Conservation (phyloP, 2,329 filamentous ascomycete species). For the Amauroascus verrucosus region DNA sequence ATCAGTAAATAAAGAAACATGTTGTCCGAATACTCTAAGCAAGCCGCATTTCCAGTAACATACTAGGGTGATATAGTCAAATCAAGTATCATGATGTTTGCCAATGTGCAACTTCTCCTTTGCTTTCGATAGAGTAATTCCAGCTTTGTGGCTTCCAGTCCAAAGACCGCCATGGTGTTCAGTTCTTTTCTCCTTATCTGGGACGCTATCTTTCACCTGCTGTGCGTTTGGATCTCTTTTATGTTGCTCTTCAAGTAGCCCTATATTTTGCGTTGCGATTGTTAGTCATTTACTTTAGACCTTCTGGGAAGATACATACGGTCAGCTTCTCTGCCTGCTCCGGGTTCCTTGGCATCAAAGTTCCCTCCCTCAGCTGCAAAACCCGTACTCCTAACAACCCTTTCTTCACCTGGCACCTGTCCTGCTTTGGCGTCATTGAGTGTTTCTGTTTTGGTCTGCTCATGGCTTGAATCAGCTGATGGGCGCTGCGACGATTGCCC, state of each 20-base stretch:
- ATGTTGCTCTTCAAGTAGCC: slow-evolving; percentile 12
- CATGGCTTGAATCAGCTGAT: background rate
- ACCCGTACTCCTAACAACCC: slow-evolving; percentile 49
- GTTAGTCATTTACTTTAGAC: background rate
- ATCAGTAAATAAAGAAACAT: no score
- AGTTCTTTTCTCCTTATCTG: background rate
- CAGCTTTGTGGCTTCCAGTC: slow-evolving; percentile 10
- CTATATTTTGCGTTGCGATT: slow-evolving; percentile 1
- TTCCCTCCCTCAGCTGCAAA: slow-evolving; percentile 52
- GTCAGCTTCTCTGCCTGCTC: slow-evolving; percentile 57
- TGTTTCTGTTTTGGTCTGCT: background rate
- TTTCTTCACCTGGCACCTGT: slow-evolving; percentile 21
- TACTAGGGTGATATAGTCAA: background rate
- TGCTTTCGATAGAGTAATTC: slow-evolving; percentile 19
- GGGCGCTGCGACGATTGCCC: background rate
- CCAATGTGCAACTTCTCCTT: slow-evolving; percentile 29
- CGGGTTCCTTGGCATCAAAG: slow-evolving; percentile 39
- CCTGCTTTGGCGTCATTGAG: background rate
- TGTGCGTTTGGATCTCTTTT: background rate
- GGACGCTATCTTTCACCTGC: background rate
- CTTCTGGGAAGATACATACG: slow-evolving; percentile 37
- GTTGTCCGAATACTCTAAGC: no score
- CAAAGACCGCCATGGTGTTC: slow-evolving; percentile 9
- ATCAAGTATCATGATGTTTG: slow-evolving; percentile 12
- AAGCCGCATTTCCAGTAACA: no score